A percentile compares a stretch with the other conserved stretches of the same genome.
Evolutionary conservation across 176 grass and related monocot genomes (phyloP).

Genomic region (Tuctoria greenei): DNA sequence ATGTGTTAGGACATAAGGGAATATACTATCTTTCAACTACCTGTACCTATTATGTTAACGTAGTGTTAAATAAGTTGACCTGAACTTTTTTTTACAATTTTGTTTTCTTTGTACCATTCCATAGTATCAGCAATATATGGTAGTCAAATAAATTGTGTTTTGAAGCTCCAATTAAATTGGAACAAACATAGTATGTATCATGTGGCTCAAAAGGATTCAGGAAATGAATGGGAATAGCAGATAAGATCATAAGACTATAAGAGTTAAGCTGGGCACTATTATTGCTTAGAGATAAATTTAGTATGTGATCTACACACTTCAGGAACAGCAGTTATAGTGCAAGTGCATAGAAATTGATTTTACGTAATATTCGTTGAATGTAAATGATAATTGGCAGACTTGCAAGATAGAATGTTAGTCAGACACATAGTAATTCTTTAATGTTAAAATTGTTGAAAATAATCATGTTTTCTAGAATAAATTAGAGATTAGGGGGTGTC

Average conservation of each 20-base stretch:
- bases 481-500: no score
- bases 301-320: background rate
- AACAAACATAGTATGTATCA: background rate
- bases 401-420: constrained; percentile 2
- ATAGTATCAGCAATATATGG: background rate
- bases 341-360: background rate
- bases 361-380: background rate
- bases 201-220: background rate
- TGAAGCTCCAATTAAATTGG: background rate
- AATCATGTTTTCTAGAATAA: no score
- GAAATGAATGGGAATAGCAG: background rate
- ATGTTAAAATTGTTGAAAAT: no score
- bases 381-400: background rate
- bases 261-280: no score
- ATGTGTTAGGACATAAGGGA: background rate
- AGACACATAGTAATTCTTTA: background rate
- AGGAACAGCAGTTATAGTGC: background rate
- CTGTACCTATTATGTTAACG: background rate
- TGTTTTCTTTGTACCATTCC: background rate
- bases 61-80: background rate
- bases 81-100: background rate
- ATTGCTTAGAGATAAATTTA: background rate
- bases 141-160: background rate
- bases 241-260: background rate
- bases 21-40: background rate